Evolutionary conservation across 2,329 filamentous ascomycete species (phyloP), one percentile per base, ranked within the genome.

Genomic region (Aspergillus unguis): DNA sequence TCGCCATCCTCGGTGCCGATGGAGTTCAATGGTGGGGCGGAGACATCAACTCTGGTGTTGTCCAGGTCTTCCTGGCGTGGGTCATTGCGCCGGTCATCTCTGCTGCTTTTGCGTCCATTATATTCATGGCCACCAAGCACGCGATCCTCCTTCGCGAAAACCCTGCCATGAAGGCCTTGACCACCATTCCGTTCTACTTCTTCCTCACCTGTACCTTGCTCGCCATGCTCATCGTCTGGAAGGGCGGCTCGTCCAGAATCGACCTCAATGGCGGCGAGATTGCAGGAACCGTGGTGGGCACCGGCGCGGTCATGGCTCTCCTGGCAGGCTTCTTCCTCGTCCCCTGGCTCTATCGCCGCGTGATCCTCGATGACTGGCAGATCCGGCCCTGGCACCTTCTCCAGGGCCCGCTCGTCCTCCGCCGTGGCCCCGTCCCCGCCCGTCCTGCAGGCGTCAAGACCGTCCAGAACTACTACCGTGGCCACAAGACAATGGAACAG

Each of bases 191-290:
- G 1, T 27, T 59, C 8, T 59, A 59, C 47, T 59, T 58, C 32
- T 52, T 55, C 33, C 37, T 59, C 8, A 59, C 55, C 10, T 56
- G 55, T 11, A 50, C 53, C 10, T 45, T 59, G n/a, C 51, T 59
- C 6, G 54, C 58, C 0, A 58, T 60, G 58, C 54, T 60, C n/a
- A 60, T 60, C 17, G 58, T 60, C 8, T 60, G 58, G 58, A 60
- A 60, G 52, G 58, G 58, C 11, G 58, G 58, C 7, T 50, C 41
- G 3, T 55, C 49, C 41, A 47, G 53, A 42, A 60, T 60, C 44
- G 35, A 33, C 4, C 58, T 60, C n/a, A 56, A 41, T 2, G 41
- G 31, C 5, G 37, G 27, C 6, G 51, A 56, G 45, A 55, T 48
- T 3, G 52, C 48, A 1, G 58, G 58, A 6, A 50, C 48, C 6